A percentile compares a stretch with the other conserved stretches of the same genome.
phyloP scores from a whole-genome alignment of 768 basidiomycete species.

The Russula lepida region DNA sequence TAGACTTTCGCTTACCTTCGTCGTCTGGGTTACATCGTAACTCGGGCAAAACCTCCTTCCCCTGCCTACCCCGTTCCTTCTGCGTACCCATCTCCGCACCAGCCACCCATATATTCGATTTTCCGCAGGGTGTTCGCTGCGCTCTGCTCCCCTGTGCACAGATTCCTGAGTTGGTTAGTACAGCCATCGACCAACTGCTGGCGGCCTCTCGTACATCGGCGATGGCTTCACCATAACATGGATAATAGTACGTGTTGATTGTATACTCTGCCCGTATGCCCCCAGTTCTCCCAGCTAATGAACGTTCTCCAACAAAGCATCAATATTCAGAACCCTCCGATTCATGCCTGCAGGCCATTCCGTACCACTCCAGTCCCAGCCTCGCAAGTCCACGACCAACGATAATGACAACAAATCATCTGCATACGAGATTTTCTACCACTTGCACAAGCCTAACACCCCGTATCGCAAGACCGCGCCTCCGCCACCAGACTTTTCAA shows the following conservation, averaged over 20 bases:
- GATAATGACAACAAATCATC: slow-evolving; percentile 27
- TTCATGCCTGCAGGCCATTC: slow-evolving; percentile 63
- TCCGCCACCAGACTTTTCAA: slow-evolving; percentile 73
- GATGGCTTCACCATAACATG: slow-evolving; percentile 43
- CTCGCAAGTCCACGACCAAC: slow-evolving; percentile 10
- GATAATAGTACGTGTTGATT: slow-evolving; percentile 40
- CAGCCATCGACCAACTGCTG: slow-evolving; percentile 50
- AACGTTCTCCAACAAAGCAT: slow-evolving; percentile 35
- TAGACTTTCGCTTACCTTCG: slow-evolving; percentile 92
- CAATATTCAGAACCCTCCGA: slow-evolving; percentile 59
- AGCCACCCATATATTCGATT: slow-evolving; percentile 24
- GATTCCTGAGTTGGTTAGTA: slow-evolving; percentile 27
- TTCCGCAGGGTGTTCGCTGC: slow-evolving; percentile 29
- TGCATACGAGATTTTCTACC: slow-evolving; percentile 79
- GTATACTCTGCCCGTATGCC: background rate
- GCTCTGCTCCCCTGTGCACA: slow-evolving; percentile 28
- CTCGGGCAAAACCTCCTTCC: slow-evolving; percentile 58
- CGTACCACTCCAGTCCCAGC: slow-evolving; percentile 35
- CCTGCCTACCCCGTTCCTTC: slow-evolving; percentile 45
- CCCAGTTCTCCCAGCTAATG: background rate
- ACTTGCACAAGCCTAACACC: slow-evolving; percentile 86
- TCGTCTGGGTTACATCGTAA: slow-evolving; percentile 84
- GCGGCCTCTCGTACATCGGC: slow-evolving; percentile 45
- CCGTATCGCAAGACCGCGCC: slow-evolving; percentile 72
- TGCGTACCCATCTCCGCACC: slow-evolving; percentile 24